Conservation (phyloP, 2,329 filamentous ascomycete genomes). For the Trichophyton simii region DNA sequence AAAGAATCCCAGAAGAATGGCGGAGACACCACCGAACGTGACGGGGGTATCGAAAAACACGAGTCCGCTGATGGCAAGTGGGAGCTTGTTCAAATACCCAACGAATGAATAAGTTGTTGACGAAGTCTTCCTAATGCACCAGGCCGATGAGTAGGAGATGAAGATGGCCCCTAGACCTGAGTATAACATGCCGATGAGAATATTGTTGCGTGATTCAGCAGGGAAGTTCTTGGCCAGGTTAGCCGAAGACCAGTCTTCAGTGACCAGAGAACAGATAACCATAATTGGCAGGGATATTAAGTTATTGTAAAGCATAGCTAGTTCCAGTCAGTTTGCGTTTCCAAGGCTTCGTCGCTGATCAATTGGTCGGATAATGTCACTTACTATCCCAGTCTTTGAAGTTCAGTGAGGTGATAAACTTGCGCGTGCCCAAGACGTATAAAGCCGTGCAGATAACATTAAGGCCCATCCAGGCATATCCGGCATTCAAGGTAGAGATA, state of each 20-base stretch:
- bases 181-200: slow-evolving; percentile 81
- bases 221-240: slow-evolving; percentile 88
- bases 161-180: slow-evolving; percentile 87
- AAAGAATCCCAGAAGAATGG: slow-evolving; percentile 81
- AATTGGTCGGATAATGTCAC: slow-evolving; percentile 28
- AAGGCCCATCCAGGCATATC: slow-evolving; percentile 94
- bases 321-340: slow-evolving; percentile 17
- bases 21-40: slow-evolving; percentile 80
- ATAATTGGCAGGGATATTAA: slow-evolving; percentile 89
- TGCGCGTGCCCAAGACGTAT: slow-evolving; percentile 86
- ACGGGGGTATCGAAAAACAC: slow-evolving; percentile 92
- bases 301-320: slow-evolving; percentile 99
- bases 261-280: slow-evolving; percentile 62
- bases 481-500: slow-evolving; percentile 80
- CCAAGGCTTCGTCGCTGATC: neutral
- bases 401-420: slow-evolving; percentile 97
- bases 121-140: slow-evolving; percentile 94
- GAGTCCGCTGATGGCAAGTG: slow-evolving; percentile 80
- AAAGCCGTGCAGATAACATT: slow-evolving; percentile 91
- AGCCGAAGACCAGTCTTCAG: slow-evolving; percentile 80
- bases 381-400: slow-evolving; percentile 99
- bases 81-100: slow-evolving; percentile 92
- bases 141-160: slow-evolving; percentile 96
- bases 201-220: slow-evolving; percentile 56
- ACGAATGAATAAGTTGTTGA: slow-evolving; percentile 99